Evolutionary conservation across 2,329 filamentous ascomycete genomes (phyloP).

Genomic region (Fusarium equiseti): DNA sequence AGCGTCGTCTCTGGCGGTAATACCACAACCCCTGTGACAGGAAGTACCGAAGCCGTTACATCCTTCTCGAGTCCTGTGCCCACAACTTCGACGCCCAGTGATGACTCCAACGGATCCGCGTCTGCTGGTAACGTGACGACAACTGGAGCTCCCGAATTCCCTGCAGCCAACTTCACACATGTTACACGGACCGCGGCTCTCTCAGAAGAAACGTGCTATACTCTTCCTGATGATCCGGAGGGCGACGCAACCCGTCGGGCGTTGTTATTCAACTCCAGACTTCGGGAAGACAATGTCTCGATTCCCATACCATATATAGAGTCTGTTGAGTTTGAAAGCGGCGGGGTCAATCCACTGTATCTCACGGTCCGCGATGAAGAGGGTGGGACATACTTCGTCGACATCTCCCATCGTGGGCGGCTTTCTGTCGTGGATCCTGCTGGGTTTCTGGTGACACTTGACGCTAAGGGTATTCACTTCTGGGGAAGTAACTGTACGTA

Average conservation of each 20-base stretch:
- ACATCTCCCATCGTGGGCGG: constrained; percentile 51
- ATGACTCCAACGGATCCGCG: constrained; percentile 13
- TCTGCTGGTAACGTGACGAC: constrained; percentile 28
- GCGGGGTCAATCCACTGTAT: constrained; percentile 51
- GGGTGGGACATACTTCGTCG: constrained; percentile 49
- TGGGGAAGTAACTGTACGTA: constrained; percentile 51
- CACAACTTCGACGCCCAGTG: constrained; percentile 3
- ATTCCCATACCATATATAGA: constrained; percentile 55
- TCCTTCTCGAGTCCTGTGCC: constrained; percentile 28
- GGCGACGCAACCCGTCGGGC: constrained; percentile 44
- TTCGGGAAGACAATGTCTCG: constrained; percentile 48
- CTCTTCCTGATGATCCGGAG: constrained; percentile 43
- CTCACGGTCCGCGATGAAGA: constrained; percentile 50
- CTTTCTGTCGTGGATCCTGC: constrained; percentile 50
- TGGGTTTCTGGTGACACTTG: constrained; percentile 51
- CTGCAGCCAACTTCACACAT: constrained; percentile 51
- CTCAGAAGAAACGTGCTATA: constrained; percentile 50
- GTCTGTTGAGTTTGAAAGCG: constrained; percentile 51
- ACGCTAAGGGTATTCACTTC: constrained; percentile 52
- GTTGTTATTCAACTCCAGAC: constrained; percentile 49
- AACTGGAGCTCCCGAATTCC: constrained; percentile 30
- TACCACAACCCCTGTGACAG: background rate
- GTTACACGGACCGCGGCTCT: constrained; percentile 49
- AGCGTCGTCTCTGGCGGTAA: background rate
- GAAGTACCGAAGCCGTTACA: constrained; percentile 22